phyloP scores from a whole-genome alignment of 257 asterid genomes.

The Fraxinus quadrangulata region DNA sequence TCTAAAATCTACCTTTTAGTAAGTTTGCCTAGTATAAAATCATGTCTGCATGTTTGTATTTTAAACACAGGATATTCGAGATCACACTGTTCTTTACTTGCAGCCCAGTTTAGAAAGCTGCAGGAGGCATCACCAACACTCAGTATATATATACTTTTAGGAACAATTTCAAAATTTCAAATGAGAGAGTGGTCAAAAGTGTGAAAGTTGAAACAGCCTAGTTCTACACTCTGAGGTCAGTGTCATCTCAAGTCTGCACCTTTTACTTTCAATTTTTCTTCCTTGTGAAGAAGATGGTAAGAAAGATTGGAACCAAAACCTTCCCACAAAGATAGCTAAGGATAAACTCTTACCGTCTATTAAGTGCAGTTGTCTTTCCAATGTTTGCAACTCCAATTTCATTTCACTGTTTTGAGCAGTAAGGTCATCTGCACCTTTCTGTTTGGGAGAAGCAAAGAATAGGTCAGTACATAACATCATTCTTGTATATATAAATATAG shows the following conservation, averaged over 20 bases:
- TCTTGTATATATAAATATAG: neutral
- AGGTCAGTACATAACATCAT: conserved; percentile 22
- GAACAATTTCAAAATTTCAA: too few species aligned
- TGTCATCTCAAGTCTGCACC: conserved; percentile 4
- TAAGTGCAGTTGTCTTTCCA: conserved; percentile 90
- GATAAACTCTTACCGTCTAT: conserved; percentile 69
- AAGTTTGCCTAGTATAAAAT: neutral
- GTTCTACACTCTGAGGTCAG: neutral
- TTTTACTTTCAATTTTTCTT: conserved; percentile 11
- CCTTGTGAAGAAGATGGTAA: conserved; percentile 14
- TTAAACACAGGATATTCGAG: too few species aligned
- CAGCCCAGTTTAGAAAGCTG: too few species aligned
- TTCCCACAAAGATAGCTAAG: neutral
- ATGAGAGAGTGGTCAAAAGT: too few species aligned
- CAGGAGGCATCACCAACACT: too few species aligned
- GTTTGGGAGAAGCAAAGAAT: conserved; percentile 29
- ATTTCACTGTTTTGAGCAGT: conserved; percentile 83
- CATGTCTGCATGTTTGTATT: too few species aligned
- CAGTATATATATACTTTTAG: neutral
- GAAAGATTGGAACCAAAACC: neutral
- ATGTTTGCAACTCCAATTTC: conserved; percentile 81
- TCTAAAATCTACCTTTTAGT: neutral
- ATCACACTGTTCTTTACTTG: too few species aligned
- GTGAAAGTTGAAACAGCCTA: neutral
- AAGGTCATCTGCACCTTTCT: conserved; percentile 93